Evolutionary conservation across 2,329 filamentous ascomycete genomes (phyloP), one percentile per base, ranked within the genome.

Genomic region (Trichoderma sp.): DNA sequence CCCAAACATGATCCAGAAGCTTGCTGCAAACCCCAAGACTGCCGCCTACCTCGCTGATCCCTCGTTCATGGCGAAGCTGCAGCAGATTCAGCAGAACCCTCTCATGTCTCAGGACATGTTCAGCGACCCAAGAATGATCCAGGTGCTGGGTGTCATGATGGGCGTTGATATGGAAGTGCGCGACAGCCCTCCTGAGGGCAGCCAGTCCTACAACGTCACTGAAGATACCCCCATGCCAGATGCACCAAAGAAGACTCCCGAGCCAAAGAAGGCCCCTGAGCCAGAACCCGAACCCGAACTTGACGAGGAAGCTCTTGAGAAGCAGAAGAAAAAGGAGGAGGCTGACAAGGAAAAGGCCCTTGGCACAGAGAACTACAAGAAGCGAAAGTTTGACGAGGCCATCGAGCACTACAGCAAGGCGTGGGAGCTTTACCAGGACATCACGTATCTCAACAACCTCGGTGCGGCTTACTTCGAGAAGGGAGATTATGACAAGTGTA

Each of bases 281-380:
- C 88, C 88, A 0, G 89, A 91, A 75, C 86, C 88, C 0, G 90
- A 92, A 76, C 63, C 64, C 27, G 86, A 87, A 49, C 85, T 93
- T 77, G 93, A 97, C 73, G 94, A 97, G 76, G 96, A 98, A 80
- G 87, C 90, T 0, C 79, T 89, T 68, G 92, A 92, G 71, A 94
- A 94, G 82, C 92, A 92, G 83, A 92, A 96, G 85, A 93, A 93
- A 52, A 97, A 98, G 85, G 92, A 91, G 76, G 93, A 92, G 72
- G 96, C 94, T 56, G 96, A 99, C 75, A 92, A 94, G 79, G 92
- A 97, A 83, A 99, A 99, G 88, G 92, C 91, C 35, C 85, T 96
- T 69, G 96, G 96, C 69, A 99, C 95, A 16, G 93, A 96, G 75
- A 91, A 91, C 80, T 99, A 99, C 87, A 99, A 99, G 90, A 98